Evolutionary conservation across 2,329 filamentous ascomycete species (phyloP).

Genomic region (Immersiporthe knoxdaviesiana): DNA sequence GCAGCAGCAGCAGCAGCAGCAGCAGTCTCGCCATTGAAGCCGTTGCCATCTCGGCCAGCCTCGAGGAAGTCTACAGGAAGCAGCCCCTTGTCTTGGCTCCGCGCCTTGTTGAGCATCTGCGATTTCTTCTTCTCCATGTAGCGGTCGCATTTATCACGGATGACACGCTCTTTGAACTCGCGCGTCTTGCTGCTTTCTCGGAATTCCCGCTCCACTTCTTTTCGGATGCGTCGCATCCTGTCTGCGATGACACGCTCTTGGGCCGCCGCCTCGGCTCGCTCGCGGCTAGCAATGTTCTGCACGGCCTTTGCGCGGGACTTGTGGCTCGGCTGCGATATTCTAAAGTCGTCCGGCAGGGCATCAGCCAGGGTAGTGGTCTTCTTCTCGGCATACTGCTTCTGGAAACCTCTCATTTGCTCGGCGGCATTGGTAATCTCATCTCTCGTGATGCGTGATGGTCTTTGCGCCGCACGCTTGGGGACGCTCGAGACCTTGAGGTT

Average conservation of each 20-base stretch:
- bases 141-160: not conserved
- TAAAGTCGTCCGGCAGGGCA: constrained; percentile 9
- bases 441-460: not conserved
- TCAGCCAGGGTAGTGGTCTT: not conserved
- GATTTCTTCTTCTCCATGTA: constrained; percentile 13
- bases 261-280: not conserved
- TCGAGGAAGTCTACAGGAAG: constrained; percentile 14
- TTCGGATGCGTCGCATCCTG: constrained; percentile 4
- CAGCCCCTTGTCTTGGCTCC: not conserved
- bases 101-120: not conserved
- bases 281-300: not conserved
- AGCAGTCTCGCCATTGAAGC: not conserved
- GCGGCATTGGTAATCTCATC: constrained; percentile 8
- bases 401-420: not conserved
- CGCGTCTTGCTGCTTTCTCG: constrained; percentile 11
- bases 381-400: constrained; percentile 5
- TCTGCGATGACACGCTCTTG: constrained; percentile 3
- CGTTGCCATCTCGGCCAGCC: not conserved
- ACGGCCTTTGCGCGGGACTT: not conserved
- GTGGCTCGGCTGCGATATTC: constrained; percentile 1
- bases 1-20: not conserved
- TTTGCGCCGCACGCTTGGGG: not conserved
- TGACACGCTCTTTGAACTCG: not conserved
- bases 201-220: not conserved
- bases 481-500: not conserved